A percentile compares a stretch with the other conserved stretches of the same genome.
These are phyloP conservation scores for Halophytophthora polymorphica DNA, from an alignment of 352 stramenopile genomes.

Conservation along the genomic window DNA sequence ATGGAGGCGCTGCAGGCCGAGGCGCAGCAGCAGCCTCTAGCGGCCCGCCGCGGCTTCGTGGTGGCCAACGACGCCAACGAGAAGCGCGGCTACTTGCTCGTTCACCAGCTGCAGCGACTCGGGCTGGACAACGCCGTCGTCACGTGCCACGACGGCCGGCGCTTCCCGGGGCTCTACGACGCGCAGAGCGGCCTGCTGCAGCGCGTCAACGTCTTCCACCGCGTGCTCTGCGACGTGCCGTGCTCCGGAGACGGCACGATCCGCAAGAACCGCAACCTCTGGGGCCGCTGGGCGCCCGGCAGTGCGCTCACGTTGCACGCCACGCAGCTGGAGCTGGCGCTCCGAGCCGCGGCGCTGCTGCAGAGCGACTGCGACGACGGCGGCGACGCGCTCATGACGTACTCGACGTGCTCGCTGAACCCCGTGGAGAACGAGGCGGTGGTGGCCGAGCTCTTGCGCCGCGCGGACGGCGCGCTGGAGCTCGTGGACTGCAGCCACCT, in stretches of 20 bases:
- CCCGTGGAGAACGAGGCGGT: conserved; percentile 97
- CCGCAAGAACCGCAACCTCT: conserved; percentile 95
- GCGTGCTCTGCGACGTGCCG: conserved; percentile 97
- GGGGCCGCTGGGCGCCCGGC: conserved; percentile 86
- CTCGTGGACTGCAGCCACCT: conserved; percentile 73
- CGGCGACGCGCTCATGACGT: conserved; percentile 91
- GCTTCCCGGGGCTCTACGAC: conserved; percentile 90
- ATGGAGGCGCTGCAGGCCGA: conserved; percentile 73
- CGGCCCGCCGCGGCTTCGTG: conserved; percentile 74
- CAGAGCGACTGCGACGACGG: conserved; percentile 19
- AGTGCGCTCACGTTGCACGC: conserved; percentile 89
- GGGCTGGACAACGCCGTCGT: conserved; percentile 84
- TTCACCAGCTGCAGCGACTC: conserved; percentile 88
- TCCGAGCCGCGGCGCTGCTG: conserved; percentile 88
- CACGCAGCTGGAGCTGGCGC: conserved; percentile 92
- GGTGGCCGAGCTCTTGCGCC: conserved; percentile 91
- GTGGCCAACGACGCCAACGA: conserved; percentile 95
- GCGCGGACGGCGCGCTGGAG: conserved; percentile 81
- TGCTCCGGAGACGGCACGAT: conserved; percentile 98
- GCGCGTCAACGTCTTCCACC: conserved; percentile 90
- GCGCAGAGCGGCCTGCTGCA: conserved; percentile 22
- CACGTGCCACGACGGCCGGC: conserved; percentile 90
- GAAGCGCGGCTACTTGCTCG: conserved; percentile 96
- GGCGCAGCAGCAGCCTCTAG: not conserved
- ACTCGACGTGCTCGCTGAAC: conserved; percentile 97